A percentile compares a stretch with the other conserved stretches of the same genome.
phyloP scores from a whole-genome alignment of 1,139 yeast species.

The Geotrichum citri-aurantii region DNA sequence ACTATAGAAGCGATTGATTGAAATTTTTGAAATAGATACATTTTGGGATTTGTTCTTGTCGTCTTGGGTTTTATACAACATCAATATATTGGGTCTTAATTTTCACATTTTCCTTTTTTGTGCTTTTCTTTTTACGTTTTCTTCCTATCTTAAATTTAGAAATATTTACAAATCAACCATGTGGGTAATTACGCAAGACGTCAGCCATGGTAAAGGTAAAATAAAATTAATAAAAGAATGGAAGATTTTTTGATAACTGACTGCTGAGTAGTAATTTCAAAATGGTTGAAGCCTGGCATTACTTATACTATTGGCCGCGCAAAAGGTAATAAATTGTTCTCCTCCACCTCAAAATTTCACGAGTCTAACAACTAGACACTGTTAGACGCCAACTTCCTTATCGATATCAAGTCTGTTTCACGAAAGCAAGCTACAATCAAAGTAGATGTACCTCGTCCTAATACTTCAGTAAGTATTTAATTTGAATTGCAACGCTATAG shows the following conservation, averaged over 20 bases:
- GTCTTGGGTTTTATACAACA: neutral
- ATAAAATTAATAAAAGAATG: no score
- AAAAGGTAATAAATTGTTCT: neutral
- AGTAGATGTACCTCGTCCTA: slow-evolving; percentile 9
- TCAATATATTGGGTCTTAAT: neutral
- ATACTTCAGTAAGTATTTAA: slow-evolving; percentile 8
- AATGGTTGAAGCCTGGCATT: slow-evolving; percentile 25
- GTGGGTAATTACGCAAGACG: slow-evolving; percentile 8
- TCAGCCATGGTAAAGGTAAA: neutral
- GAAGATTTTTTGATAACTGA: neutral
- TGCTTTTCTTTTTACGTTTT: neutral
- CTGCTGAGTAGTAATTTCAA: slow-evolving; percentile 2
- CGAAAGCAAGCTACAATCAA: slow-evolving; percentile 21
- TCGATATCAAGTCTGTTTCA: slow-evolving; percentile 22
- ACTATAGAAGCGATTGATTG: neutral
- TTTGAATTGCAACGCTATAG: slow-evolving; percentile 9
- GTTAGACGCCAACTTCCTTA: slow-evolving; percentile 14
- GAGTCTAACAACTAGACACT: neutral
- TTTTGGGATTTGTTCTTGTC: neutral
- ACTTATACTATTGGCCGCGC: slow-evolving; percentile 24
- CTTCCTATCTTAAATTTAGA: neutral
- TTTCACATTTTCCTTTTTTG: neutral
- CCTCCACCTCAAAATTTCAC: neutral
- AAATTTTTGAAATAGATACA: neutral
- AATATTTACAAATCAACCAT: slow-evolving; percentile 21